Base-by-base conservation (phyloP, 1,139 yeast species). In the Yamadazyma taylorii region DNA sequence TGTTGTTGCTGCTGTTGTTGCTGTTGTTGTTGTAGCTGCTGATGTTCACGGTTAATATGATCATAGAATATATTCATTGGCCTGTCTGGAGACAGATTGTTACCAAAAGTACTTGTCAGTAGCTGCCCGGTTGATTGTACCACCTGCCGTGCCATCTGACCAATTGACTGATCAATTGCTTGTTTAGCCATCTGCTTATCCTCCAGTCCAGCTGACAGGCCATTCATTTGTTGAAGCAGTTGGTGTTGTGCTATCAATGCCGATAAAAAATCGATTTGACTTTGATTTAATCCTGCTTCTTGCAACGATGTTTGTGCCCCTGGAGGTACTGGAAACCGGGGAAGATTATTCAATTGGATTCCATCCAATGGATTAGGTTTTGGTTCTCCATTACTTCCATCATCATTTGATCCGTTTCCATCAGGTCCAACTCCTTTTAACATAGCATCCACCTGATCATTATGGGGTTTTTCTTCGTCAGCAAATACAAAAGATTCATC, bases 401-500 rank as follows among this genome's bases (percentile, higher is more conserved):
- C 21, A 14, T 35, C 38, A 39, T 33, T 22, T 42, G 38, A 37
- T 46, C 34, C 48, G 11, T 25, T 25, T 13, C 16, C 16, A 13
- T 14, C 16, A 25, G 5, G 7, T 13, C 10, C n/a, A 13, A 17
- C 28, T 9, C 21, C 15, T 10, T 30, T 31, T 10, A 39, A 14
- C 6, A 42, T 33, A 7, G 33, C 46, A 25, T 51, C 50, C 19
- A 45, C 45, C 34, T 52, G 46, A 21, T 46, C 52, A 34, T 56
- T 52, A 27, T 60, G 58, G 3, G 82, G 81, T 54, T 83, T 82
- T 29, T 82, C 89, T 53, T 84, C 90, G 53, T 84, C 92, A 0
- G 89, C 88, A 53, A 84, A 84, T 3, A 84, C 75, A 48, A 84
- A 84, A 7, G 84, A 73, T 45, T 83, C 89, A 51, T 84, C 89